Percentiles rank a stretch among this genome's conserved stretches.
These are phyloP conservation scores for Medicago truncatula DNA, from an alignment of 306 rosid species.

Conservation along the genomic window MtrunA17r5.0-ANR NC_053048.1:37409001-37409500, in stretches of 20 bases:
- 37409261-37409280: constrained; percentile 53
- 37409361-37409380: constrained; percentile 1
- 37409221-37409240: constrained; percentile 63
- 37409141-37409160: constrained; percentile 60
- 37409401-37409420: constrained; percentile 16
- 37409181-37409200: constrained; percentile 50
- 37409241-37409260: constrained; percentile 58
- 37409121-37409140: constrained; percentile 81
- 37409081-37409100: constrained; percentile 56
- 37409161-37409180: constrained; percentile 45
- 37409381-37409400: constrained; percentile 40
- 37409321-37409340: constrained; percentile 47
- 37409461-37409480: not conserved
- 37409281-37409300: constrained; percentile 46
- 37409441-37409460: constrained; percentile 29
- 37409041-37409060: constrained; percentile 40
- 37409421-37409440: constrained; percentile 17
- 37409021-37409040: constrained; percentile 65
- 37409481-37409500: not conserved
- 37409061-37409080: constrained; percentile 35
- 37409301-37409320: constrained; percentile 66
- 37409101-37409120: constrained; percentile 77
- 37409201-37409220: constrained; percentile 56
- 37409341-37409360: constrained; percentile 39
- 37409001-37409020: constrained; percentile 67